Evolutionary conservation across 805 yeast genomes (phyloP).

Genomic region (Candida yuanshanica): DNA sequence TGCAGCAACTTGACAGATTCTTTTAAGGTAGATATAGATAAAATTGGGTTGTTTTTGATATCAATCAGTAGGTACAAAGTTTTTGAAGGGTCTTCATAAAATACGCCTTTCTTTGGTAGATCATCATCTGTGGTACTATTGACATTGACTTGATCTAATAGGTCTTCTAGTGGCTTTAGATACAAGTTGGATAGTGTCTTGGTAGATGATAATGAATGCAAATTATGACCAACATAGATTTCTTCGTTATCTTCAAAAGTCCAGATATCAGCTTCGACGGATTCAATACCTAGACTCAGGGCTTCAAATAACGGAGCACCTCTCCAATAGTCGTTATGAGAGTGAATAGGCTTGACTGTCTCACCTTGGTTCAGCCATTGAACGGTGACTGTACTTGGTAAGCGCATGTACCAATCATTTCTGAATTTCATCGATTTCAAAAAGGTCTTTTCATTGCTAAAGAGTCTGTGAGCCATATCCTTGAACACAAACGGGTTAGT

Average conservation of each 20-base stretch:
- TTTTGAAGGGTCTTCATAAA: conserved; percentile 35
- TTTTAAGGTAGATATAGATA: conserved; percentile 41
- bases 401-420: neutral
- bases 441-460: neutral
- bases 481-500: neutral
- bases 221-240: conserved; percentile 60
- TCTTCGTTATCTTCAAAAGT: conserved; percentile 20
- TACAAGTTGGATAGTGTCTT: conserved; percentile 47
- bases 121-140: conserved; percentile 10
- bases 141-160: conserved; percentile 39
- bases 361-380: conserved; percentile 1
- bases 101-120: conserved; percentile 14
- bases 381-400: neutral
- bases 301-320: conserved; percentile 54
- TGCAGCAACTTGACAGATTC: conserved; percentile 42
- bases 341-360: conserved; percentile 38
- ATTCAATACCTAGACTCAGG: conserved; percentile 40
- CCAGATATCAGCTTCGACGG: conserved; percentile 70
- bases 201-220: conserved; percentile 35
- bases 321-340: conserved; percentile 72
- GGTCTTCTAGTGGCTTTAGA: conserved; percentile 42
- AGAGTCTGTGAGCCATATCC: neutral
- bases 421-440: neutral
- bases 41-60: conserved; percentile 45
- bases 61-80: conserved; percentile 61